A percentile compares a stretch with the other conserved stretches of the same genome.
Conservation (phyloP, 75 land plant species). For the Pinus tabuliformis region DNA sequence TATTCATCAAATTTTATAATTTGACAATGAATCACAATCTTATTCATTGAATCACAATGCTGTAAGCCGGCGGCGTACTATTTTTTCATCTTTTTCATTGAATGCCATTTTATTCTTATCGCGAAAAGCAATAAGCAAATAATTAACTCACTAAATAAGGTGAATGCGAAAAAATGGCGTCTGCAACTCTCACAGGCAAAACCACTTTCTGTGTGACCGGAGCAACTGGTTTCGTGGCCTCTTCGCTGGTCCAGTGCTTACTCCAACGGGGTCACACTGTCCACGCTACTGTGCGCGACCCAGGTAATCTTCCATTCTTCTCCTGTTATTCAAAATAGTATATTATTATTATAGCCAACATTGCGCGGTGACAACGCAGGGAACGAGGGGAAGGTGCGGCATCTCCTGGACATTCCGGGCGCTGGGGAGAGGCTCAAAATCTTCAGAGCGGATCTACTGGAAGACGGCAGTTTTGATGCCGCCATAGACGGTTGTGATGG, state of each 20-base stretch:
- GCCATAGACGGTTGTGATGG: conserved; percentile 34
- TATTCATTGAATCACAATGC: too few species aligned
- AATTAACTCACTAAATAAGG: too few species aligned
- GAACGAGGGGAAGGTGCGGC: conserved; percentile 17
- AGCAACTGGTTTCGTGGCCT: conserved; percentile 63
- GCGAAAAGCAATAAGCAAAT: too few species aligned
- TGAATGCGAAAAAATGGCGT: too few species aligned
- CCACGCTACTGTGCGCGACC: conserved; percentile 45
- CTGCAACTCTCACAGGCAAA: conserved; percentile 25
- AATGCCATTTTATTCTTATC: too few species aligned
- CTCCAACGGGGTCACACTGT: conserved; percentile 57
- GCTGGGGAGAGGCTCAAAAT: conserved; percentile 35
- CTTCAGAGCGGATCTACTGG: conserved; percentile 28
- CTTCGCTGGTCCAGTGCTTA: conserved; percentile 55
- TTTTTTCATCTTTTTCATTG: too few species aligned
- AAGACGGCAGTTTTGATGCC: conserved; percentile 17
- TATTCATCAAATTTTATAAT: too few species aligned
- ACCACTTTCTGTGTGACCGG: conserved; percentile 54
- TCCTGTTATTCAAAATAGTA: too few species aligned
- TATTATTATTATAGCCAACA: background rate
- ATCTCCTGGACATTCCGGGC: conserved; percentile 18
- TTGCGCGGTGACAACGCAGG: conserved; percentile 11
- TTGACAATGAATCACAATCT: too few species aligned
- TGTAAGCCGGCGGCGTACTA: too few species aligned
- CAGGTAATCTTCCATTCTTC: background rate